Evolutionary conservation across 495 filamentous ascomycete genomes (phyloP).

Genomic region (Neurospora sp.): DNA sequence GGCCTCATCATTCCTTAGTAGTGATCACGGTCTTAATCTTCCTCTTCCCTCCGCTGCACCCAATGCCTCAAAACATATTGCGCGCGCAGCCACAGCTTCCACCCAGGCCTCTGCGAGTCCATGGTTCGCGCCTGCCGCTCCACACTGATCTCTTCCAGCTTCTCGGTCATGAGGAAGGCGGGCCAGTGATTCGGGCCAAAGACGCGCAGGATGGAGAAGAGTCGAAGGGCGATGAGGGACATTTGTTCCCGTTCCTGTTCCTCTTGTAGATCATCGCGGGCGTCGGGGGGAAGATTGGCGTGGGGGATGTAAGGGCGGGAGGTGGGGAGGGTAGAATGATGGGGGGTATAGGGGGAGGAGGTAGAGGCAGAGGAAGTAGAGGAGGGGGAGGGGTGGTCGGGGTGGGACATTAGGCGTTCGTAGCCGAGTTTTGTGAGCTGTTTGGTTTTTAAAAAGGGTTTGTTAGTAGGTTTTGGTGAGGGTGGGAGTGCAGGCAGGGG

Average conservation of each 20-base stretch:
- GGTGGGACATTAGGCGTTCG: slow-evolving; percentile 3
- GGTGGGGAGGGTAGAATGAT: neutral
- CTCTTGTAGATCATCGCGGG: neutral
- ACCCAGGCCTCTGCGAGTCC: neutral
- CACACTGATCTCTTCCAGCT: neutral
- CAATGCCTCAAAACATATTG: neutral
- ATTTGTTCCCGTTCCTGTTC: neutral
- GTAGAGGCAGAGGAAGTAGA: too few species aligned
- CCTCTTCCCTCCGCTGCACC: neutral
- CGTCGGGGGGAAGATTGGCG: neutral
- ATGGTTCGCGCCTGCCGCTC: neutral
- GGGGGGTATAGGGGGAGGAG: neutral
- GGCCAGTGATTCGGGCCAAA: slow-evolving; percentile 12
- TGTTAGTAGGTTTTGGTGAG: neutral
- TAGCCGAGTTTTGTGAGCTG: slow-evolving; percentile 12
- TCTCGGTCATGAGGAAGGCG: neutral
- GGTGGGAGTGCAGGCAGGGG: neutral
- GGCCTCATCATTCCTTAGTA: too few species aligned
- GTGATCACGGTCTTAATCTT: too few species aligned
- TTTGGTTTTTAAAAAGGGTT: too few species aligned
- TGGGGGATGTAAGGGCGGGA: neutral
- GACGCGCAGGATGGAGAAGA: slow-evolving; percentile 1
- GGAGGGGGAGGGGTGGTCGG: neutral
- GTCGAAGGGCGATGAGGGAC: neutral
- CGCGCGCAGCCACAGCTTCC: neutral